Conservation (phyloP, 352 stramenopile species). For the Phytophthora ohioensis region DNA sequence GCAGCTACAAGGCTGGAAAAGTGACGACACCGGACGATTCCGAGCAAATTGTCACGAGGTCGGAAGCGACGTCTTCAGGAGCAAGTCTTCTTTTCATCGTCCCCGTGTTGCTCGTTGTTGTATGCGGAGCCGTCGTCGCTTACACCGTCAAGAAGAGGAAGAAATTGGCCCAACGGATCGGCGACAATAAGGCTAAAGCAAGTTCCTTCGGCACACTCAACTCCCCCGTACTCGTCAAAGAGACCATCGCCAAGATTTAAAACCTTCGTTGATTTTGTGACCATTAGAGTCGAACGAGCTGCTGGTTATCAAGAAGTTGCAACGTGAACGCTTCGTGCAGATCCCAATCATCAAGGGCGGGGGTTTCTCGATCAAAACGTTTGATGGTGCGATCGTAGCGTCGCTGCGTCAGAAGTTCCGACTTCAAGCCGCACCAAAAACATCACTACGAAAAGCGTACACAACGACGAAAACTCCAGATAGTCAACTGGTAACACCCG, state of each 20-base stretch:
- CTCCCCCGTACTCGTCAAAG: slow-evolving; percentile 34
- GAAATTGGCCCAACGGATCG: slow-evolving; percentile 25
- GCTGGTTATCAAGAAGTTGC: background rate
- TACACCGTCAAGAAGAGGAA: slow-evolving; percentile 36
- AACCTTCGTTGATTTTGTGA: background rate
- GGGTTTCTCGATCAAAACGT: background rate
- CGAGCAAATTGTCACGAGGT: slow-evolving; percentile 28
- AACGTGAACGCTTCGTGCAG: background rate
- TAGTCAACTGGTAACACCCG: no score
- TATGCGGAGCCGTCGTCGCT: slow-evolving; percentile 25
- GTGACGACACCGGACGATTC: slow-evolving; percentile 21
- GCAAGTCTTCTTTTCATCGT: slow-evolving; percentile 38
- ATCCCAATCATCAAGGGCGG: background rate
- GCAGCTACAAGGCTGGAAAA: slow-evolving; percentile 32
- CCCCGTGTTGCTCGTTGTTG: slow-evolving; percentile 26
- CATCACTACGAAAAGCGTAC: no score
- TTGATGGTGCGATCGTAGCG: background rate
- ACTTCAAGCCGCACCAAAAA: background rate
- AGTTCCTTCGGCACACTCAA: slow-evolving; percentile 40
- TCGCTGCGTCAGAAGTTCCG: background rate
- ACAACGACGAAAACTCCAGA: no score
- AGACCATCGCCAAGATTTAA: slow-evolving; percentile 50
- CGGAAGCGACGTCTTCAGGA: background rate
- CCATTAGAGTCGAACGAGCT: background rate
- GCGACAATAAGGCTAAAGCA: slow-evolving; percentile 19